Evolutionary conservation across 345 rosid genomes (phyloP), one percentile per base, ranked within the genome.

Genomic region (Brassica napus): DNA sequence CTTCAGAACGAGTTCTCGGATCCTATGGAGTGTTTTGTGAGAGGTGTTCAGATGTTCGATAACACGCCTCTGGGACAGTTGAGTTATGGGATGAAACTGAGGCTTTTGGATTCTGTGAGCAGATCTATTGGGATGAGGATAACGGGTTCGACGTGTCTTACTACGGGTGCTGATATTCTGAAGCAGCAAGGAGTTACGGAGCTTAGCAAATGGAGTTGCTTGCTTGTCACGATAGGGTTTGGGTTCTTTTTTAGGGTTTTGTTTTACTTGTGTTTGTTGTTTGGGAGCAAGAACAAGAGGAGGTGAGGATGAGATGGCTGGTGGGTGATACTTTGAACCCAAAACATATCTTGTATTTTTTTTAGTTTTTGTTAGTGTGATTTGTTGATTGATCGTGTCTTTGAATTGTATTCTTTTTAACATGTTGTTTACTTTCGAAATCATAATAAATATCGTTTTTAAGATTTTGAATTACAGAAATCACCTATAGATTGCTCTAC

Each of bases 261-360:
- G 71, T 94, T 94, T 73, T 92, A 92, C 83, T 84, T 92, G 6
- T 65, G 86, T n/a, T 84, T 94, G 85, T 69, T 89, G 82, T 14
- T 89, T 26, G 97, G 97, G 4, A 89, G 98, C 85, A 94, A 91
- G 88, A 92, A 92, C 85, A 91, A 88, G 86, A 87, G 98, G 73
- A 86, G 80, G 31, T 91, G 71, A 90, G 9, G 14, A 10, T 64
- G 65, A 7, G 55, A 34, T 54, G 9, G 34, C 31, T 68, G 34
- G 30, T 14, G 55, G 55, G 11, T 21, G 55, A 31, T 32, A 15
- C 55, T 49, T 9, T 32, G 4, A 34, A 69, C 75, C 42, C 34
- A 69, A 44, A 44, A 69, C 69, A 32, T 34, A 23, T 49, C 9
- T 8, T 69, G 37, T 60, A 21, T 34, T 65, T 59, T 60, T 15